These are phyloP conservation scores for Paramecium bursaria DNA, from an alignment of 73 alveolate species.

Conservation along the genomic window DNA sequence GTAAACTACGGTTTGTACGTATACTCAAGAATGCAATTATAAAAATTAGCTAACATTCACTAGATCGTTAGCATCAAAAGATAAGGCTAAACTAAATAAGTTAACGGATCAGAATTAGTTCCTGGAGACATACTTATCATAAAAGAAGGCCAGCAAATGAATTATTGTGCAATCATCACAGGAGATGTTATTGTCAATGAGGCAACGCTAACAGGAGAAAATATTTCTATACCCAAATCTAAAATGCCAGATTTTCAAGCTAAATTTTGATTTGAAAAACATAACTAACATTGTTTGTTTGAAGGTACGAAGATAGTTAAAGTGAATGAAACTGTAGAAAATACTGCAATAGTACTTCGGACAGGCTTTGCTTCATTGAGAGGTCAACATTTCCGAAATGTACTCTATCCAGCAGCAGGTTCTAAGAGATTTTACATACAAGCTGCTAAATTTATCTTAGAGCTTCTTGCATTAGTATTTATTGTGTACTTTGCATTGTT, in stretches of 20 bases:
- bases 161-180: conserved; percentile 80
- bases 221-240: conserved; percentile 82
- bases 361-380: conserved; percentile 62
- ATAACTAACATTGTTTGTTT: conserved; percentile 43
- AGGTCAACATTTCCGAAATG: conserved; percentile 66
- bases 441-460: conserved; percentile 59
- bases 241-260: neutral
- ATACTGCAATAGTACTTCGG: conserved; percentile 59
- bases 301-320: conserved; percentile 65
- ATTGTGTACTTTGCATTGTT: conserved; percentile 20
- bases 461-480: conserved; percentile 8
- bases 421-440: conserved; percentile 26
- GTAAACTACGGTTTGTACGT: conserved; percentile 21
- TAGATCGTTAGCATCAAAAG: neutral
- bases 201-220: conserved; percentile 92
- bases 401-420: conserved; percentile 54
- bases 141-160: conserved; percentile 19
- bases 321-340: neutral
- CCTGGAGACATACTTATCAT: conserved; percentile 40
- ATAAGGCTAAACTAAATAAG: neutral
- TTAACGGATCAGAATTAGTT: conserved; percentile 38
- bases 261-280: conserved; percentile 6
- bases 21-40: conserved; percentile 12
- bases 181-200: conserved; percentile 89
- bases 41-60: conserved; percentile 46